A percentile compares a stretch with the other conserved stretches of the same genome.
Evolutionary conservation across 176 grass and related monocot genomes (phyloP).

Genomic region (Poa pratensis): DNA sequence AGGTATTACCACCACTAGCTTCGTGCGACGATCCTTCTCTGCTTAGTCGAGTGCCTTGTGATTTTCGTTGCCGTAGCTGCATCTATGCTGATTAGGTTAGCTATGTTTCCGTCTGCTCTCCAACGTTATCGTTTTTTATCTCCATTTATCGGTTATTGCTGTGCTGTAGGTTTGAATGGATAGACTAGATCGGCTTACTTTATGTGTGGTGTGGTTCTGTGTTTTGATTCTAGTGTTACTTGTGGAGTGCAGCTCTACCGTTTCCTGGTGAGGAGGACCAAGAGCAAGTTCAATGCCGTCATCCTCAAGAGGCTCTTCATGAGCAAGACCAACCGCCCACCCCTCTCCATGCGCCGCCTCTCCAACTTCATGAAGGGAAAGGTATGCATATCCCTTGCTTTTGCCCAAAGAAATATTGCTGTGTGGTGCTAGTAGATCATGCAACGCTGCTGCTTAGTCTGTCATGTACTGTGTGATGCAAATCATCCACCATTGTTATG

Average conservation of each 20-base stretch:
- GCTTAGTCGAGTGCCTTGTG: background rate
- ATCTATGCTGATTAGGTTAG: background rate
- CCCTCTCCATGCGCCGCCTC: constrained; percentile 73
- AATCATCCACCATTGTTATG: background rate
- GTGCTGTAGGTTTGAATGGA: background rate
- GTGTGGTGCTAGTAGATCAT: background rate
- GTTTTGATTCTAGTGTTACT: background rate
- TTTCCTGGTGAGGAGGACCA: constrained; percentile 80
- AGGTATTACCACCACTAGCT: constrained; percentile 35
- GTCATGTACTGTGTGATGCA: too few relatives aligned
- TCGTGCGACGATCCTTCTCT: background rate
- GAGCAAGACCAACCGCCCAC: constrained; percentile 83
- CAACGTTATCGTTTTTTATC: too few relatives aligned
- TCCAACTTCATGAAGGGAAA: constrained; percentile 72
- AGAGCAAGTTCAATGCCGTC: constrained; percentile 76
- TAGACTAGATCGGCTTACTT: background rate
- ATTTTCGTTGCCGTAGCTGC: background rate
- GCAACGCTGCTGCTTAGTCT: background rate
- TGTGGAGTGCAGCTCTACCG: constrained; percentile 61
- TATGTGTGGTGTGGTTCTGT: background rate
- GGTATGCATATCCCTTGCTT: constrained; percentile 4
- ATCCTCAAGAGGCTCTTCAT: constrained; percentile 92
- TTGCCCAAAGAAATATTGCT: background rate
- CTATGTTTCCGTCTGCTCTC: too few relatives aligned
- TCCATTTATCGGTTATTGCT: constrained; percentile 18